A percentile compares a stretch with the other conserved stretches of the same genome.
phyloP scores from a whole-genome alignment of 305 asterid species.

The Salvia sclarea region DNA sequence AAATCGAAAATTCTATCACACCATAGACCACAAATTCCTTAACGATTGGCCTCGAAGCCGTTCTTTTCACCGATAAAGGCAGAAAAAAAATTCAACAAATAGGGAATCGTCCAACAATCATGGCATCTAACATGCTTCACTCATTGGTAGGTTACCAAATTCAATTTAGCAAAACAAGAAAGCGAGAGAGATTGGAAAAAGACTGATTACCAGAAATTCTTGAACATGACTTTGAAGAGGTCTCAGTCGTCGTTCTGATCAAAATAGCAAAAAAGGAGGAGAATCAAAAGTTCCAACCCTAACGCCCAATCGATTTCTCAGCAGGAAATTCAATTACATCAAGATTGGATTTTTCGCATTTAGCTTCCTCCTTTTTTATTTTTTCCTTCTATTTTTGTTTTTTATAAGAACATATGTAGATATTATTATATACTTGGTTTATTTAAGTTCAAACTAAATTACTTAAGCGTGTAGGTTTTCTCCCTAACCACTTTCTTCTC shows the following conservation, averaged over 20 bases:
- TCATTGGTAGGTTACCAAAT: conserved; percentile 11
- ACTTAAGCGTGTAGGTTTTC: conserved; percentile 29
- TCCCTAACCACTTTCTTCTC: neutral
- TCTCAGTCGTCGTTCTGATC: conserved; percentile 33
- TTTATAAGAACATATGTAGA: neutral
- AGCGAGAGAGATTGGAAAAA: neutral
- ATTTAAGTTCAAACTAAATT: conserved; percentile 3
- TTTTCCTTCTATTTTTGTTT: neutral
- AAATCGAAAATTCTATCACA: conserved; percentile 14
- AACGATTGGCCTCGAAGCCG: conserved; percentile 4
- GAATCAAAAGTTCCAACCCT: conserved; percentile 19
- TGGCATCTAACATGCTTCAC: conserved; percentile 4
- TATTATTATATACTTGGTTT: neutral
- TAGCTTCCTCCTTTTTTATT: neutral
- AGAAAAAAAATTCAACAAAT: neutral
- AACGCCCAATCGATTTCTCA: conserved; percentile 21
- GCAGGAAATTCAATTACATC: conserved; percentile 12
- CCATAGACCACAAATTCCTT: conserved; percentile 20
- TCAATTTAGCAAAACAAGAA: neutral
- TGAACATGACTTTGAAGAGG: conserved; percentile 53
- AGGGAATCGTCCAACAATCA: conserved; percentile 12
- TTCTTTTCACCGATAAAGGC: conserved; percentile 14
- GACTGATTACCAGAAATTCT: conserved; percentile 59
- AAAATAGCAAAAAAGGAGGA: conserved; percentile 27
- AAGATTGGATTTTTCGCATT: conserved; percentile 26